These are phyloP conservation scores for Lipomyces mesembrius DNA, from an alignment of 805 yeast species.

Conservation along the genomic window DNA sequence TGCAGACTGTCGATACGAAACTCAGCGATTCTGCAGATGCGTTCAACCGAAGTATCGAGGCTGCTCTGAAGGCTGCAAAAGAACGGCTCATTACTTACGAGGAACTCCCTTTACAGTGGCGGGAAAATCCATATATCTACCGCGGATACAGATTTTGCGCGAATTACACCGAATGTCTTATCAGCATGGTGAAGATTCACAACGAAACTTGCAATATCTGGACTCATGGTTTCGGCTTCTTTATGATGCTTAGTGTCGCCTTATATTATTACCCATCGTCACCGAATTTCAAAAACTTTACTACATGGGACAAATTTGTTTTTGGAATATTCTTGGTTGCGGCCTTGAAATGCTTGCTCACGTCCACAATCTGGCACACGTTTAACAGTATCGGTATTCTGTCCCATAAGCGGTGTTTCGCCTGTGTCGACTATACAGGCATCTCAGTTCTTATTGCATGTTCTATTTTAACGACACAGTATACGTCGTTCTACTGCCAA, in stretches of 20 bases:
- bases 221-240: constrained; percentile 81
- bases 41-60: constrained; percentile 27
- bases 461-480: constrained; percentile 84
- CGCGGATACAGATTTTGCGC: constrained; percentile 84
- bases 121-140: constrained; percentile 84
- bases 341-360: constrained; percentile 73
- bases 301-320: constrained; percentile 53
- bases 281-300: constrained; percentile 51
- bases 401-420: constrained; percentile 65
- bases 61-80: constrained; percentile 42
- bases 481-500: constrained; percentile 69
- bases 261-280: constrained; percentile 68
- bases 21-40: constrained; percentile 28
- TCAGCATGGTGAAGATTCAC: constrained; percentile 67
- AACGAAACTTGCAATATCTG: constrained; percentile 93
- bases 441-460: constrained; percentile 89
- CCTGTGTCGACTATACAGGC: constrained; percentile 95
- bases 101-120: constrained; percentile 90
- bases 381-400: constrained; percentile 76
- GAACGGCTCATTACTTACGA: constrained; percentile 69
- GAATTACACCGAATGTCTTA: constrained; percentile 61
- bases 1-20: constrained; percentile 14
- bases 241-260: constrained; percentile 60
- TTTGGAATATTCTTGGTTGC: constrained; percentile 70
- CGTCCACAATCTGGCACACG: constrained; percentile 91